A percentile compares a stretch with the other conserved stretches of the same genome.
Conservation (phyloP, 2,329 filamentous ascomycete species). For the Coleophoma crateriformis region DNA sequence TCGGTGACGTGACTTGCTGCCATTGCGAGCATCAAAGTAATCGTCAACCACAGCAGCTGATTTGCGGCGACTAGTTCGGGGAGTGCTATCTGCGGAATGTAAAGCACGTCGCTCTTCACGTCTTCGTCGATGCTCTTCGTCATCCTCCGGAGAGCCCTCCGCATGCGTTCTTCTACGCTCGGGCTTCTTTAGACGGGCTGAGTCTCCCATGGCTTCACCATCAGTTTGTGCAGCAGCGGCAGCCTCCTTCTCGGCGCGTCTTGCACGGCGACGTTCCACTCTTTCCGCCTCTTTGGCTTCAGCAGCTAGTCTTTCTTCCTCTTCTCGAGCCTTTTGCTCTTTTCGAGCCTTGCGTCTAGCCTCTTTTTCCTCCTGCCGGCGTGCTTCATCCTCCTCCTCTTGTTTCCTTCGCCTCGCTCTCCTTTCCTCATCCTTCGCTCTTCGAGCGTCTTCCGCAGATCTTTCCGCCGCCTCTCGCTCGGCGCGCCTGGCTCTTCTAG, state of each 20-base stretch:
- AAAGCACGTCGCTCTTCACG: conserved; percentile 45
- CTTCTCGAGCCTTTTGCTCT: conserved; percentile 43
- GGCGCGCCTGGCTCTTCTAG: conserved; percentile 53
- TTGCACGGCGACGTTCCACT: conserved; percentile 42
- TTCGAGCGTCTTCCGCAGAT: conserved; percentile 45
- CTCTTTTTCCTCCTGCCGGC: conserved; percentile 52
- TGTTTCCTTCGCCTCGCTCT: conserved; percentile 49
- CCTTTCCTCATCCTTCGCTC: conserved; percentile 49
- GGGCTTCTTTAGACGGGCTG: conserved; percentile 30
- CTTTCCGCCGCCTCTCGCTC: conserved; percentile 45
- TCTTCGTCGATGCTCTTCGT: conserved; percentile 47
- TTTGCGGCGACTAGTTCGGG: conserved; percentile 33
- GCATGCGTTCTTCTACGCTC: conserved; percentile 44
- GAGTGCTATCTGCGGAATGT: conserved; percentile 25
- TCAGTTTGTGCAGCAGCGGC: conserved; percentile 33
- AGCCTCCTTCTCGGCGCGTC: conserved; percentile 41
- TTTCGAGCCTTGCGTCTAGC: conserved; percentile 50
- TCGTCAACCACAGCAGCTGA: conserved; percentile 38
- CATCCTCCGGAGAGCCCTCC: conserved; percentile 41
- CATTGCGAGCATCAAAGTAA: conserved; percentile 37
- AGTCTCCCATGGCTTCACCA: conserved; percentile 42
- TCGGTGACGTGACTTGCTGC: conserved; percentile 31
- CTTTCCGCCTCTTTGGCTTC: conserved; percentile 36
- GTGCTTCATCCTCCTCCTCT: conserved; percentile 51
- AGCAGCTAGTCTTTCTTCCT: conserved; percentile 25